Base-by-base conservation (phyloP, 129 eudicot genomes). In the Tanacetum coccineum region DNA sequence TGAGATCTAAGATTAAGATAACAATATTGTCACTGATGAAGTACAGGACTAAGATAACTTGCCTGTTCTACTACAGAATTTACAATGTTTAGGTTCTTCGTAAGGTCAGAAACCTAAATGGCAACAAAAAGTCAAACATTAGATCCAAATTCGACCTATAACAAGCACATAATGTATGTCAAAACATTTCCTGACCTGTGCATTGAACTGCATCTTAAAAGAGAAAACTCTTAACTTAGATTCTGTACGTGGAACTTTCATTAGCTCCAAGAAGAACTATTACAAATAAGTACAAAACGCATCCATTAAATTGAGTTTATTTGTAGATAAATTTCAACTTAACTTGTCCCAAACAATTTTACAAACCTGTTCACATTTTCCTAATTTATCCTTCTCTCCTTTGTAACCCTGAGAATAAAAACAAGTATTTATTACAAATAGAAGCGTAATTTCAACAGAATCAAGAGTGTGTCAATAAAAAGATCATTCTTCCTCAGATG, bases 41-140 rank as follows among this genome's bases (percentile, higher is more conserved):
- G 42, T 36, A 36, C 42, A 36, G 2, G 42, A 7, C 2, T 36
- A 7, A 36, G 57, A 12, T 60, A 17, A 54, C 92, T 77, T 77
- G 78, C 97, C 97, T 91, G 88, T 58, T 85, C 88, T 57, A 91
- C 85, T 20, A 87, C 80, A 56, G 87, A 77, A 74, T 83, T 85
- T 77, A 91, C 90, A 40, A 77, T 32, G 65, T 83, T 85, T 71
- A 91, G 68, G 76, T 76, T 82, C 42, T 71, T 85, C 70, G 85
- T 87, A 62, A 91, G 81, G 65, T 91, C 97, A 59, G 84, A 75
- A 72, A 83, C 83, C 97, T 91, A 82, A 54, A 17, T n/a, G 25
- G 4, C 47, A 59, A 60, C 20, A 28, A n/a, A 20, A 51, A 17
- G 28, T 36, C 10, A 36, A 59, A 15, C 32, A 13, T 64, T 53